Base-by-base conservation (phyloP, 768 basidiomycete genomes). In the Sistotremastrum niveocremeum region DNA sequence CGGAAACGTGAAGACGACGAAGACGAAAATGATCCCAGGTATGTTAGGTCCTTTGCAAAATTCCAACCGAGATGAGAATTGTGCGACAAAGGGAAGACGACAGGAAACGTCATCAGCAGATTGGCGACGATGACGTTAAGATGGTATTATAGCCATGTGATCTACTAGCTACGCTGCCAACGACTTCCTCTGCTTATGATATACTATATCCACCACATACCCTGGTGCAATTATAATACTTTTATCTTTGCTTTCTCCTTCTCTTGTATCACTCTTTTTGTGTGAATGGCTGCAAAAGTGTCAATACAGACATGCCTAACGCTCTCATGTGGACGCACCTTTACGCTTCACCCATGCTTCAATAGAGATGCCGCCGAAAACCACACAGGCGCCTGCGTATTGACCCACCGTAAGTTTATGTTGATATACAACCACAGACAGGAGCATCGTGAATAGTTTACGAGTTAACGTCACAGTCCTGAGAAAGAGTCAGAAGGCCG, bases 381-480 rank as follows among this genome's bases (percentile, higher is more conserved):
- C 95, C 12, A 91, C 76, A 2, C 65, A 81, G 0, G 93, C 79
- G n/a, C 95, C 95, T 3, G 75, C 56, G 95, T 94, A 98, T 61
- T 98, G 95, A 2, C 91, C 91, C 2, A 59, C 41, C 0, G 82
- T 80, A 45, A 99, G 69, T 51, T 68, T 75, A 62, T 98, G 95
- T 55, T 86, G 81, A 59, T 95, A 98, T 1, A 98, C 73, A 30
- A 93, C 60, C 5, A 99, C 93, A 11, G 89, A 94, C 37, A 99
- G 71, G 10, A 99, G 70, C 93, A 99, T 99, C 6, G 95, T 98
- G 63, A 95, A 91, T 61, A 99, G 69, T 65, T 98, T 98, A 46
- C 95, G 74, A 9, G 95, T 98, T 46, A 99, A 73, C 3, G 95
- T 99, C 54, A 98, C 84, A 35, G 88, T 98, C 39, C 87, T 89